Conservation (phyloP, 2,329 filamentous ascomycete genomes). For the Beauveria sp. region DNA sequence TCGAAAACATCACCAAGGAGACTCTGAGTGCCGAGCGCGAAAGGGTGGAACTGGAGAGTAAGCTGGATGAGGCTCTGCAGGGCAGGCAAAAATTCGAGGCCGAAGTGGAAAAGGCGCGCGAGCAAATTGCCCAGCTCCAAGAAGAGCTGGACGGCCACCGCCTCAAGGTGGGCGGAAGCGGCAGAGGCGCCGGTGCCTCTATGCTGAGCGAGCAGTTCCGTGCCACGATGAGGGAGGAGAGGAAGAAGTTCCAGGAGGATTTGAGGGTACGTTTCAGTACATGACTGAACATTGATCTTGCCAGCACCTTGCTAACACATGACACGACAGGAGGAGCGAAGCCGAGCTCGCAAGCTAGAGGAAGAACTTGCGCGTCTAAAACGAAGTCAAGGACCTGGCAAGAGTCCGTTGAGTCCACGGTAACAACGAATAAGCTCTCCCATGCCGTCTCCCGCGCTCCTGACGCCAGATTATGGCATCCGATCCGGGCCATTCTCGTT, state of each 20-base stretch:
- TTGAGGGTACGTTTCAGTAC: constrained; percentile 33
- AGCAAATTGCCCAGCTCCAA: constrained; percentile 34
- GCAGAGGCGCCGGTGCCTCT: constrained; percentile 34
- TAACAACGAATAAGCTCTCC: constrained; percentile 13
- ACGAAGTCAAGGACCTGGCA: constrained; percentile 34
- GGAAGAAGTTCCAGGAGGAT: constrained; percentile 50
- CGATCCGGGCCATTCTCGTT: neutral
- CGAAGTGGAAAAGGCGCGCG: constrained; percentile 30
- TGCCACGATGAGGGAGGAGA: constrained; percentile 48
- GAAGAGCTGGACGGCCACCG: constrained; percentile 45
- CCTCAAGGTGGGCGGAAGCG: constrained; percentile 33
- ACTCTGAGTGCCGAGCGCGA: constrained; percentile 43
- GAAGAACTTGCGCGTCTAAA: constrained; percentile 41
- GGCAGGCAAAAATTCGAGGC: constrained; percentile 33
- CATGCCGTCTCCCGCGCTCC: constrained; percentile 4
- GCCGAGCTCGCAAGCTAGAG: constrained; percentile 39
- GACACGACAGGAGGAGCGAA: constrained; percentile 40
- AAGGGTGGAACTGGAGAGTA: constrained; percentile 37
- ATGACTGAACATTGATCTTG: neutral
- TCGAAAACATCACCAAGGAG: constrained; percentile 47
- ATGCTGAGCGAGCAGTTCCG: constrained; percentile 51
- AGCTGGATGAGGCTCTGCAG: constrained; percentile 33
- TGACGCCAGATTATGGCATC: constrained; percentile 5
- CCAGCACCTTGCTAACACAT: constrained; percentile 20
- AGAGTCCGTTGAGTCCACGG: constrained; percentile 35